Base-by-base conservation (phyloP, 495 filamentous ascomycete species). In the Collariella sp. region DNA sequence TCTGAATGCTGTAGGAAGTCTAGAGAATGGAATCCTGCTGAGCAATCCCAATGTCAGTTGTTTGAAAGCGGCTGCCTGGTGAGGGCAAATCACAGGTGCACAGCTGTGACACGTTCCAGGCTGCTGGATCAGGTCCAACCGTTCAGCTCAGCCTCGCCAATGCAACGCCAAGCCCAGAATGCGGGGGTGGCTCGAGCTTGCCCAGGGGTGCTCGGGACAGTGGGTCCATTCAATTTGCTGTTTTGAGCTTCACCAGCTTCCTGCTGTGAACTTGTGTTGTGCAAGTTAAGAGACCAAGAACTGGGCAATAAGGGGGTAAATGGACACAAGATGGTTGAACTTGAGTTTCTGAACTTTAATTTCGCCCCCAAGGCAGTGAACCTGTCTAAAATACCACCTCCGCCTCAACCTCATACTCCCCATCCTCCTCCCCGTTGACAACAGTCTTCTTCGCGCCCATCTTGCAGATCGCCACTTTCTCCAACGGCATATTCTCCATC, bases 401-500 rank as follows among this genome's bases (percentile, higher is more conserved):
- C 12, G 68, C 75, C 31, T 70, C 79, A 39, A 77, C 75, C 49
- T 77, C 75, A 56, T 80, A 83, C 54, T 59, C 68, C 65, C 65
- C 70, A 53, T 72, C 72, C 56, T 62, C 70, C 50, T 78, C 66
- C n/a, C 59, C 61, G 13, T 48, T 62, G n/a, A 60, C 67, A 12
- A 73, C 60, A 18, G 78, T 62, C 61, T 79, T 79, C 73, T 80
- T 82, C 38, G 87, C 86, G 1, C 87, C 87, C 87, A 91, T 90
- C 67, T 78, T 78, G 62, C 85, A 91, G 46, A 94, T 83, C 29
- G 76, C 80, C 7, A 94, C 63, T 35, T 72, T 79, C 48, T 86
- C 79, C 33, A 91, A 50, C 16, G 67, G 69, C 16, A 87, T 72
- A 48, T 80, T 71, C 50, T 75, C 71, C 61, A 85, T 82, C 83